Base-by-base conservation (phyloP, 2,329 filamentous ascomycete species). In the Fusarium illudens region DNA sequence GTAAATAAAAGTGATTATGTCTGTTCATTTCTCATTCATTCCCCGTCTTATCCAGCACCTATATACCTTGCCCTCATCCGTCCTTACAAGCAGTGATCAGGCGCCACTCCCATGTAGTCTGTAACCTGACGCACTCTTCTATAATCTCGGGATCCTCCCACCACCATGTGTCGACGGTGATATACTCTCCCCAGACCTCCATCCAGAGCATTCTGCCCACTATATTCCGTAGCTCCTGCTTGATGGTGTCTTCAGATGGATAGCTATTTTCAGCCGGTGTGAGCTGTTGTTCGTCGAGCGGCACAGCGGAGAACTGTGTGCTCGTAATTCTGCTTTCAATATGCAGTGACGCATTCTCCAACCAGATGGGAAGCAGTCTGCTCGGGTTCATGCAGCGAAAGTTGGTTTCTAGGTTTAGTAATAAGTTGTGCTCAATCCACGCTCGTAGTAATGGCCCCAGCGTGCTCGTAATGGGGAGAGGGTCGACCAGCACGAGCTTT, bases 351-450 rank as follows among this genome's bases (percentile, higher is more conserved):
- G 84, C 87, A 32, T 86, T 83, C 1, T 79, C 80, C 4, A 92
- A 78, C 85, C 88, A 90, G 11, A 81, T 75, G 0, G 88, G 86
- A 19, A 92, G 83, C 1, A 87, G 77, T 15, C 82, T 82, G 36
- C 82, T 86, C 0, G 89, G 89, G 46, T 84, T 87, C 7, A 83
- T 83, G 70, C 88, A 90, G 4, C 87, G 84, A 55, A 86, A 89
- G 22, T 83, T 79, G 17, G 81, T 80, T 69, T 89, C 86, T 0
- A 92, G 76, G 62, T 88, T 89, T 4, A 85, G 75, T 2, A 89
- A 76, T 1, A 92, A 79, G 48, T 90, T 82, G 5, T 85, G 81
- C 25, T 90, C 86, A 2, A 92, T 79, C 90, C 90, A 92, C 0
- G 79, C 75, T 25, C 84, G 81, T 64, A 92, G 75, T 3, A 79